These are phyloP conservation scores for Marvania coccoides DNA, from an alignment of 139 green algal genomes.

Conservation along the genomic window DNA sequence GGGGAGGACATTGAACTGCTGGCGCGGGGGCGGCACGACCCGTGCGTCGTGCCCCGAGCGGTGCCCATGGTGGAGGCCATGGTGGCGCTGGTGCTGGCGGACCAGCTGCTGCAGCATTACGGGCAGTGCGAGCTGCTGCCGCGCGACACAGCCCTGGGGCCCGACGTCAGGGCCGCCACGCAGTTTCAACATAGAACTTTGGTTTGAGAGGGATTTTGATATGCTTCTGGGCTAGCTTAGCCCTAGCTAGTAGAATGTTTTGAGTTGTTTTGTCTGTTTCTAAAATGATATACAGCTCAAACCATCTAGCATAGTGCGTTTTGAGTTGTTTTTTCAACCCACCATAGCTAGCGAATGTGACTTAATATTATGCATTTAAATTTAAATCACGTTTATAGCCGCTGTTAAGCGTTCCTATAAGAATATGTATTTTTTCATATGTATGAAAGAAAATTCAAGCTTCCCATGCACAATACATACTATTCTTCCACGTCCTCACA, in stretches of 20 bases:
- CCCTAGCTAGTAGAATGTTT: neutral
- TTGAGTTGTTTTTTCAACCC: too few species aligned
- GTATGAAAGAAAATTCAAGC: too few species aligned
- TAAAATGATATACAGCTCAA: too few species aligned
- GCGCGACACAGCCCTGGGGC: constrained; percentile 29
- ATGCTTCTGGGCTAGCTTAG: neutral
- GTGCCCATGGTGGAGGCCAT: constrained; percentile 99
- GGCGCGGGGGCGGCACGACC: constrained; percentile 89
- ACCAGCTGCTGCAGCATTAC: constrained; percentile 91
- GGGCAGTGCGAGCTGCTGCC: constrained; percentile 90
- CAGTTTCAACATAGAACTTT: constrained; percentile 36
- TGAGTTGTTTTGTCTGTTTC: neutral
- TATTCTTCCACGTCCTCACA: too few species aligned
- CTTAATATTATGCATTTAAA: too few species aligned
- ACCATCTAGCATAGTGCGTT: too few species aligned
- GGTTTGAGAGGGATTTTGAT: too few species aligned
- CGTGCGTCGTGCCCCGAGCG: constrained; percentile 93
- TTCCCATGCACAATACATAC: too few species aligned
- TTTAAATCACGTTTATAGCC: too few species aligned
- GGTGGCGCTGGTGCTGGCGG: constrained; percentile 92
- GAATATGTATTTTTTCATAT: too few species aligned
- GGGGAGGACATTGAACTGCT: constrained; percentile 77
- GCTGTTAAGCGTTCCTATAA: too few species aligned
- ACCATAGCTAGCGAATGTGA: too few species aligned
- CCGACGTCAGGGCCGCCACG: constrained; percentile 23